These are phyloP conservation scores for Hymenoscyphus albidus DNA, from an alignment of 2,329 filamentous ascomycete genomes.

Conservation along the genomic window DNA sequence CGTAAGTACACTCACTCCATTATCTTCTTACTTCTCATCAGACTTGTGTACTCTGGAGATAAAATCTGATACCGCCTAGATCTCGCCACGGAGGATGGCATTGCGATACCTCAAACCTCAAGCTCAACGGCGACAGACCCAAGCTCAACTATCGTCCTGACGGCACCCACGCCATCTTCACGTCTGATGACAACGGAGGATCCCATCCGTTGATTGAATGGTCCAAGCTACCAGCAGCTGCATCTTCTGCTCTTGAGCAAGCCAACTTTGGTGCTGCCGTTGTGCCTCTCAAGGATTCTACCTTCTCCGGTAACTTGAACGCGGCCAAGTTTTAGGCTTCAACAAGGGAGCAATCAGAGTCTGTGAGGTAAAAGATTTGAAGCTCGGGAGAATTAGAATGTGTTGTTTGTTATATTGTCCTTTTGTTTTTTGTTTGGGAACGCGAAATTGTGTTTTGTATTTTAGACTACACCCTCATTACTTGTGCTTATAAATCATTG, in stretches of 20 bases:
- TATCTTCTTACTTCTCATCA: not conserved
- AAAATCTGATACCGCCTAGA: not conserved
- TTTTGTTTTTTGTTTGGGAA: not conserved
- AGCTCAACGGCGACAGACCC: not conserved
- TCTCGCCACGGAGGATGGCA: not conserved
- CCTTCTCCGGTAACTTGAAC: not conserved
- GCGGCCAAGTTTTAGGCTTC: not conserved
- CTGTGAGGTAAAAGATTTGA: not conserved
- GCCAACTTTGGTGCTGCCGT: not conserved
- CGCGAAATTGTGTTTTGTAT: not conserved
- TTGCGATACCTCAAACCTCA: not conserved
- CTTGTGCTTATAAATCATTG: too few species aligned
- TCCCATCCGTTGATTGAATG: not conserved
- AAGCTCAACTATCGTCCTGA: not conserved
- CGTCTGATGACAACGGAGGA: not conserved
- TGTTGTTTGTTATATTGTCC: not conserved
- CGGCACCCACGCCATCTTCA: not conserved
- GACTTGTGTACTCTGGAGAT: not conserved
- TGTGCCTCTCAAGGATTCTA: slow-evolving; percentile 1
- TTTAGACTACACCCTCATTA: not conserved
- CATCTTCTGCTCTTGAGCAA: not conserved
- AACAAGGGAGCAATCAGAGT: not conserved
- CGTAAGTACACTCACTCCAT: not conserved
- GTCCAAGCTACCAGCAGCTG: not conserved
- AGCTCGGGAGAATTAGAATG: not conserved